These are phyloP conservation scores for Pichia sp. DNA, from an alignment of 1,139 yeast species.

Conservation along the genomic window DNA sequence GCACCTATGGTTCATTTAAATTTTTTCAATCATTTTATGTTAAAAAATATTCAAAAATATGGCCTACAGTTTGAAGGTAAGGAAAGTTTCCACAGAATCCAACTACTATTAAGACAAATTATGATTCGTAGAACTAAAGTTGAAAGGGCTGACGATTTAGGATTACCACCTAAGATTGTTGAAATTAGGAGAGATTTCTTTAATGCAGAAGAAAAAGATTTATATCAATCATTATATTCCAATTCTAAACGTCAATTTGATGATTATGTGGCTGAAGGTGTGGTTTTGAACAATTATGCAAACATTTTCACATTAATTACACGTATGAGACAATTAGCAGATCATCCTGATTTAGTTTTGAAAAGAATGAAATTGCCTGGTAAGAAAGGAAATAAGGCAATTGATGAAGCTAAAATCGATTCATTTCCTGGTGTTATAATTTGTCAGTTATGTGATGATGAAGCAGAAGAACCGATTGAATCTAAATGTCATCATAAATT, in stretches of 20 bases:
- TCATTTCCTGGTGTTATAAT: constrained; percentile 56
- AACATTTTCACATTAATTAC: constrained; percentile 93
- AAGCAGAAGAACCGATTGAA: constrained; percentile 94
- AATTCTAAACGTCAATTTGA: constrained; percentile 83
- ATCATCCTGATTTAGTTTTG: constrained; percentile 92
- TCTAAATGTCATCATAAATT: constrained; percentile 90
- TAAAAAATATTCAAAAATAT: constrained; percentile 82
- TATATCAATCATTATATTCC: constrained; percentile 79
- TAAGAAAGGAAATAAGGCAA: constrained; percentile 6
- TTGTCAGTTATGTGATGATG: constrained; percentile 93
- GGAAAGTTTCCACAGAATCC: constrained; percentile 70
- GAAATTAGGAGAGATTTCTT: constrained; percentile 80
- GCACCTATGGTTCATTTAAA: constrained; percentile 92
- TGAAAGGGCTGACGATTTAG: constrained; percentile 95
- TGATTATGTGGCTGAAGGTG: constrained; percentile 89
- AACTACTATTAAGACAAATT: constrained; percentile 63
- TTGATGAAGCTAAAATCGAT: constrained; percentile 9
- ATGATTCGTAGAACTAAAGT: constrained; percentile 93
- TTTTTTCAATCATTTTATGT: constrained; percentile 89
- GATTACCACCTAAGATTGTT: constrained; percentile 90
- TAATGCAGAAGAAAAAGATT: constrained; percentile 90
- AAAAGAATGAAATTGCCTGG: constrained; percentile 39
- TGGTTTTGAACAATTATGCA: constrained; percentile 90
- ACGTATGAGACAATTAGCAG: constrained; percentile 95
- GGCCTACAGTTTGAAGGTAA: constrained; percentile 80